Evolutionary conservation across 2,329 filamentous ascomycete species (phyloP).

Genomic region (Pyrenochaeta sp.): DNA sequence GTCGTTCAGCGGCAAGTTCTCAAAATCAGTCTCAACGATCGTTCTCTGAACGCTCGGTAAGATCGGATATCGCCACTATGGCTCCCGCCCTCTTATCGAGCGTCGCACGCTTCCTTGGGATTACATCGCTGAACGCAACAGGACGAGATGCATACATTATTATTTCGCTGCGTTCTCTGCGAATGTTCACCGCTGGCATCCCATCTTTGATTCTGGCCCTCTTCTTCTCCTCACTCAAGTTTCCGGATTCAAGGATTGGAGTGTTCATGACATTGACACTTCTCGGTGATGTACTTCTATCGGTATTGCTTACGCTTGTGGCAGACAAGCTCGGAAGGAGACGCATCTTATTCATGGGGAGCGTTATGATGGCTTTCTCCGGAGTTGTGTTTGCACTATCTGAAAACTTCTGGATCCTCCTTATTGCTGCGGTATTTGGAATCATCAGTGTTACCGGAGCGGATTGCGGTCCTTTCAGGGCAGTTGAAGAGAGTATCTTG

Average conservation of each 20-base stretch:
- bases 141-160: slow-evolving; percentile 50
- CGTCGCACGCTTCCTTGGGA: slow-evolving; percentile 40
- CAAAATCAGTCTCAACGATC: not conserved
- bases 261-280: slow-evolving; percentile 53
- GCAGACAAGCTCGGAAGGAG: slow-evolving; percentile 49
- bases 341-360: slow-evolving; percentile 45
- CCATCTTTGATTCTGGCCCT: slow-evolving; percentile 49
- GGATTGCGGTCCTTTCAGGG: slow-evolving; percentile 47
- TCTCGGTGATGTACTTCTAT: slow-evolving; percentile 49
- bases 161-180: slow-evolving; percentile 52
- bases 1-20: slow-evolving; percentile 1
- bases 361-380: slow-evolving; percentile 47
- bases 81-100: slow-evolving; percentile 26
- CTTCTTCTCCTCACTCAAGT: slow-evolving; percentile 48
- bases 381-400: slow-evolving; percentile 47
- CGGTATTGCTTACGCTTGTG: slow-evolving; percentile 48
- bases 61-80: slow-evolving; percentile 20
- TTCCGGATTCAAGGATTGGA: slow-evolving; percentile 48
- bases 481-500: slow-evolving; percentile 48
- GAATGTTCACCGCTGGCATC: slow-evolving; percentile 49
- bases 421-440: slow-evolving; percentile 49
- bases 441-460: slow-evolving; percentile 49
- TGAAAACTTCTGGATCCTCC: slow-evolving; percentile 49
- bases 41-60: not conserved
- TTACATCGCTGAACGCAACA: slow-evolving; percentile 41